Evolutionary conservation across 805 yeast species (phyloP).

Genomic region (Starmerella stigmatis): DNA sequence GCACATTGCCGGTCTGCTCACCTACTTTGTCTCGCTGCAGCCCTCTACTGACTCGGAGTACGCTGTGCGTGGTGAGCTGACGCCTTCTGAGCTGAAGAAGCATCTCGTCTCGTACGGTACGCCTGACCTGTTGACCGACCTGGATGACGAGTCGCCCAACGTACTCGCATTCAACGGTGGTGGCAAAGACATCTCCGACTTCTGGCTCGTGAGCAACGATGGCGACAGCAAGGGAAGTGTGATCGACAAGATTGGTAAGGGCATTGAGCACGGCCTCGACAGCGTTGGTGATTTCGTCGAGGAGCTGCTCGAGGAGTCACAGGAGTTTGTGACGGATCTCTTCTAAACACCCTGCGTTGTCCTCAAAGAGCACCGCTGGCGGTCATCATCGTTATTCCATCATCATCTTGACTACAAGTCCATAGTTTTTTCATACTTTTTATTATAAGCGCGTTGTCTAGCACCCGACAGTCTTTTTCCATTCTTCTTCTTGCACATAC

Average conservation of each 20-base stretch:
- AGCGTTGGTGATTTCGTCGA: constrained; percentile 10
- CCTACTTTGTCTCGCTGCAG: constrained; percentile 79
- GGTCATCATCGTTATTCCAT: neutral
- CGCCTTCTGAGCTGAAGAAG: constrained; percentile 47
- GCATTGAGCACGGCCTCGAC: constrained; percentile 11
- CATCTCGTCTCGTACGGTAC: constrained; percentile 44
- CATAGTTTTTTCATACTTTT: neutral
- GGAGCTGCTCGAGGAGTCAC: constrained; percentile 17
- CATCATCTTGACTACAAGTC: neutral
- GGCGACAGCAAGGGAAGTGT: constrained; percentile 1
- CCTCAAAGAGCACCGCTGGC: no score
- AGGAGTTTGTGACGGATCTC: constrained; percentile 11
- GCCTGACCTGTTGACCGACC: constrained; percentile 37
- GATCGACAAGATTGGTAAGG: constrained; percentile 9
- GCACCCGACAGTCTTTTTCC: no score
- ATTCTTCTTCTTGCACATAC: no score
- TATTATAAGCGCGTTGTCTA: no score
- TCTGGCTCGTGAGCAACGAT: constrained; percentile 33
- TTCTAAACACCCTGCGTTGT: no score
- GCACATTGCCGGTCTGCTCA: constrained; percentile 82
- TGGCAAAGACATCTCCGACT: constrained; percentile 42
- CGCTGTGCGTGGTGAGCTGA: constrained; percentile 37
- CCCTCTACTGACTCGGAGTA: constrained; percentile 49
- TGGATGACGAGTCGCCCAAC: constrained; percentile 45
- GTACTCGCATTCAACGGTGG: constrained; percentile 53